Evolutionary conservation across 208 protist species (phyloP), one percentile per base, ranked within the genome.

Genomic region (Trypanosoma avium): DNA sequence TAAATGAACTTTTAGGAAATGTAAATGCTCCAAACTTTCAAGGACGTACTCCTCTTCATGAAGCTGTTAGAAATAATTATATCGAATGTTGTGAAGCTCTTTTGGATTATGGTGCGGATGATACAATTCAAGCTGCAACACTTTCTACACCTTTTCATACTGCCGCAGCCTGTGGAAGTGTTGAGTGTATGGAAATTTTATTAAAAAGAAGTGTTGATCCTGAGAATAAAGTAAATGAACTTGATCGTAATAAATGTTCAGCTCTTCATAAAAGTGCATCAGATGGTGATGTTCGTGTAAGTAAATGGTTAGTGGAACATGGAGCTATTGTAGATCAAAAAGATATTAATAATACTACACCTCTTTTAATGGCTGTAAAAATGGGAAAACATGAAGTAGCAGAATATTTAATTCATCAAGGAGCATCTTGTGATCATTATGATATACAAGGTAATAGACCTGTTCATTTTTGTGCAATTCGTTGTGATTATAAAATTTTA

Each of bases 231-330:
- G 86, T 94, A 53, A 94, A 94, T 69, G 84, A 93, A 61, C 61
- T 93, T 32, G 91, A 97, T 65, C 77, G 79, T 43, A 91, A 92
- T 56, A 71, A 69, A 35, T 85, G 81, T 65, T 93, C 88, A 24
- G 91, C 88, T 17, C 74, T 97, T 58, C 91, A 97, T 71, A 94
- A 92, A 75, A 94, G 91, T 64, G 86, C 88, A 33, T 97, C 88
- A 40, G 88, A 94, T 67, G 91, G 92, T 53, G 88, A 95, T 42
- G 84, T 95, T 50, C 82, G 86, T 30, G 92, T 97, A 36, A 90
- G 77, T 47, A 72, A 79, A 26, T 95, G 88, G 88, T 72, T 97
- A 12, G 86, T 97, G 8, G 82, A 95, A 62, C 86, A 97, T 64
- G 89, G 88, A 50, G 89, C 89, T 47, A 70, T 57, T 42, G 78